Evolutionary conservation across 305 asterid species (phyloP).

Genomic region (Plantago rigida): DNA sequence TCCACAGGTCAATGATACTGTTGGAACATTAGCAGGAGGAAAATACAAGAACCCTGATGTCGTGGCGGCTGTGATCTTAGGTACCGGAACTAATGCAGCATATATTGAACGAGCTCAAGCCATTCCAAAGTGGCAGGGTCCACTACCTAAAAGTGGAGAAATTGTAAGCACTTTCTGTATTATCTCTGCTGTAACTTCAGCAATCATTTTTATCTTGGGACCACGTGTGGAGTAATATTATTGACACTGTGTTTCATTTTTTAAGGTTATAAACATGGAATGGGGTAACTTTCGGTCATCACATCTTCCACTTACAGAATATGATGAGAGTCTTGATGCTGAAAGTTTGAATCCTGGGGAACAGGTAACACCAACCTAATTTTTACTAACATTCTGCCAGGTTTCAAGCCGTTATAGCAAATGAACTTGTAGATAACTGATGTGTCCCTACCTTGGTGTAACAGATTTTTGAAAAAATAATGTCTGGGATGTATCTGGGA

Average conservation of each 20-base stretch:
- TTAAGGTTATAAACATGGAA: conserved; percentile 89
- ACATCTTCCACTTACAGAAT: conserved; percentile 77
- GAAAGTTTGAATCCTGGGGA: conserved; percentile 91
- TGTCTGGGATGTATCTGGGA: conserved; percentile 90
- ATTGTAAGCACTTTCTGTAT: conserved; percentile 44
- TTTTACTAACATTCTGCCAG: not conserved
- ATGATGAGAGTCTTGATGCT: conserved; percentile 61
- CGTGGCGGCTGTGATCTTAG: conserved; percentile 76
- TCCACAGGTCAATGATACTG: conserved; percentile 72
- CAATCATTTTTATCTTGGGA: not conserved
- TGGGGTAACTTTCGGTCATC: conserved; percentile 88
- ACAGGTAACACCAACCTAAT: conserved; percentile 39
- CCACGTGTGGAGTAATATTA: not conserved
- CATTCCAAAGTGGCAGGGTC: conserved; percentile 81
- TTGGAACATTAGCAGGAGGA: conserved; percentile 88
- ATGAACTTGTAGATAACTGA: conserved; percentile 10
- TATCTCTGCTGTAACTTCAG: not conserved
- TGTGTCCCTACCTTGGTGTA: conserved; percentile 24
- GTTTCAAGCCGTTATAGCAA: conserved; percentile 7
- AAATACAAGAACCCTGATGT: conserved; percentile 56
- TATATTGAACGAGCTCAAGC: conserved; percentile 68
- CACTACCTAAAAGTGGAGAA: conserved; percentile 60
- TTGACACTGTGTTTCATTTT: conserved; percentile 7
- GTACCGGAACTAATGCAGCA: conserved; percentile 95
- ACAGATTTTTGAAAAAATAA: conserved; percentile 74